Percentiles rank a stretch among this genome's conserved stretches.
These are phyloP conservation scores for Alternaria sp. DNA, from an alignment of 2,329 filamentous ascomycete species.

Conservation along the genomic window DNA sequence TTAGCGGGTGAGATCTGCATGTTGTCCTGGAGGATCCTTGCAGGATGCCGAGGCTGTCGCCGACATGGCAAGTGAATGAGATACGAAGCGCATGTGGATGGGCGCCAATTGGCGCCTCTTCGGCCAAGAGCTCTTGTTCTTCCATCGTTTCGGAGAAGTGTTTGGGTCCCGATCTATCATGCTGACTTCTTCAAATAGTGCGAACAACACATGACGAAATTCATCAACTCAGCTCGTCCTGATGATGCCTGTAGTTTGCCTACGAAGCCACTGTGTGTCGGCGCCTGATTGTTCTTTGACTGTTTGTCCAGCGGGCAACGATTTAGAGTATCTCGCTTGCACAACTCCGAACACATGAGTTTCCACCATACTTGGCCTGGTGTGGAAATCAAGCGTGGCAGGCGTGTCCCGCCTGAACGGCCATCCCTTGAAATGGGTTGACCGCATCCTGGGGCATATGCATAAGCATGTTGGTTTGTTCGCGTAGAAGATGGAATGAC, in stretches of 20 bases:
- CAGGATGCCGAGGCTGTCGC: constrained; percentile 28
- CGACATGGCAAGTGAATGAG: constrained; percentile 35
- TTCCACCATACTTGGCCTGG: constrained; percentile 17
- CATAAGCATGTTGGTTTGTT: constrained; percentile 33
- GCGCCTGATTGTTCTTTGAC: constrained; percentile 14
- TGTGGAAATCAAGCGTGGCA: constrained; percentile 17
- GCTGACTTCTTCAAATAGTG: constrained; percentile 23
- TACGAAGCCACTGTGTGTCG: constrained; percentile 22
- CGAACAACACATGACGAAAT: constrained; percentile 28
- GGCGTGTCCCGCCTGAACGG: constrained; percentile 24
- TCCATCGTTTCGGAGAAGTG: constrained; percentile 8
- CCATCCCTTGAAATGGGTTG: constrained; percentile 24
- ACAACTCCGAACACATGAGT: constrained; percentile 2
- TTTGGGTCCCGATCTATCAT: constrained; percentile 32
- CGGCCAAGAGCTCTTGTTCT: constrained; percentile 21
- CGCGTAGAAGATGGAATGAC: constrained; percentile 21
- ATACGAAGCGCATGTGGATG: constrained; percentile 26
- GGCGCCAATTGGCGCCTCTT: constrained; percentile 27
- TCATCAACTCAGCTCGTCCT: constrained; percentile 23
- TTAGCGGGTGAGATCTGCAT: constrained; percentile 34
- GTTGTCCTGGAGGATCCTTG: constrained; percentile 32
- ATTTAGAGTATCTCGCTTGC: constrained; percentile 8
- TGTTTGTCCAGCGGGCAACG: constrained; percentile 14
- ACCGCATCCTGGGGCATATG: constrained; percentile 22
- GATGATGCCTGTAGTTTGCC: constrained; percentile 16